Base-by-base conservation (phyloP, 805 yeast species). In the Myxozyma lipomycoides region DNA sequence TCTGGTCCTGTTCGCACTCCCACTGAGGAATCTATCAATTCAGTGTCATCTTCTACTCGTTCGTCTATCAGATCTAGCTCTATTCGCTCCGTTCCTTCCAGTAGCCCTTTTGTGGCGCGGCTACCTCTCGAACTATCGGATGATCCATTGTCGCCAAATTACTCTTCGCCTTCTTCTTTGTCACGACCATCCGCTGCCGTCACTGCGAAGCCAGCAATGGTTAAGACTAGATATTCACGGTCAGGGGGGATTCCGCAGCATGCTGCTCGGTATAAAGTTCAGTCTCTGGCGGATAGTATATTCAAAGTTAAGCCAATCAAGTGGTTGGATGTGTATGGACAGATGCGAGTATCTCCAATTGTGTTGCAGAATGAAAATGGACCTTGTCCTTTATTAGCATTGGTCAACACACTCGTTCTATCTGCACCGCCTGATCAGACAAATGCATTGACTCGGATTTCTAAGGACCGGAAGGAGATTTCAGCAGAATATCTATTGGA, bases 331-430 rank as follows among this genome's bases (percentile, higher is more conserved):
- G 40, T 40, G 6, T 42, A 38, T 36, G 52, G 50, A 7, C 43
- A 25, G 25, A 28, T 40, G 7, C 52, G 59, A 3, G 39, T 40
- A 26, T 45, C 55, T 1, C 52, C 68, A 1, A 78, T 89, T 30
- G 69, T 90, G 2, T 67, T 87, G 19, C 96, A 89, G 69, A 86
- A 86, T 55, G 73, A 70, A 43, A 87, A 88, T 62, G 96, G 96
- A 0, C 95, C 96, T 0, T 89, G 96, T 64, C 95, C 95, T 1
- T 67, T 90, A 35, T 75, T 90, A 12, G 90, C 96, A 0, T 68
- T 90, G 37, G 75, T 80, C 43, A 90, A 90, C 64, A 77, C 87
- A 0, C 64, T 90, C 15, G 64, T 87, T 4, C 66, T 89, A 18
- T 69, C 79, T 2, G 74, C 74, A 12, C 60, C 63, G 5, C 61